phyloP scores from a whole-genome alignment of 345 rosid species.

The Hibiscus mutabilis region DNA sequence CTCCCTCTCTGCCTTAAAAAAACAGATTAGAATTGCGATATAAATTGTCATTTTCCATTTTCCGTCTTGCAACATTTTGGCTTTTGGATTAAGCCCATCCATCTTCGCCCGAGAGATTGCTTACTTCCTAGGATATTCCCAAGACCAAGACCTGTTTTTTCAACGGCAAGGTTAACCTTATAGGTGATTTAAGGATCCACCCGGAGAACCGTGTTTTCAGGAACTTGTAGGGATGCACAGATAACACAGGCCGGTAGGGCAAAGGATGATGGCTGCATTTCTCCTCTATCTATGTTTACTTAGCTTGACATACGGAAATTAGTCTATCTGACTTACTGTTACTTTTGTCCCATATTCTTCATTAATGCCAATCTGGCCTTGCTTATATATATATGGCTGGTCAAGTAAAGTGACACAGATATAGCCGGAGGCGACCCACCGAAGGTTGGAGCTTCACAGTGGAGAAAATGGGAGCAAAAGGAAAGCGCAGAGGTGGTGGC shows the following conservation, averaged over 20 bases:
- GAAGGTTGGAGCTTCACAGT: slow-evolving; percentile 86
- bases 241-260: not conserved
- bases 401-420: slow-evolving; percentile 74
- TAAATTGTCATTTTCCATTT: not conserved
- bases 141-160: not conserved
- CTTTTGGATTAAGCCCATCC: not conserved
- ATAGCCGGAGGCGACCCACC: slow-evolving; percentile 69
- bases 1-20: not conserved
- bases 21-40: not conserved
- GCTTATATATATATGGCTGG: slow-evolving; percentile 51
- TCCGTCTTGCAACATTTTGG: not conserved
- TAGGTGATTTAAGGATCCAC: not conserved
- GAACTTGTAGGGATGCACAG: not conserved
- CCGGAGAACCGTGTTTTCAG: not conserved
- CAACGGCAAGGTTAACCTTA: not conserved
- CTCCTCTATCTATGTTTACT: not conserved
- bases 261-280: not conserved
- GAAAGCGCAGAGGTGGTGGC: slow-evolving; percentile 84
- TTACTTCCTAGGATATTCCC: not conserved
- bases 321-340: not conserved
- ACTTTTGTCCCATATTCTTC: not conserved
- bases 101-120: not conserved
- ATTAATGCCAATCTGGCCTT: slow-evolving; percentile 2
- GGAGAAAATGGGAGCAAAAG: slow-evolving; percentile 71
- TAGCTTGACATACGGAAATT: not conserved